phyloP scores from a whole-genome alignment of 371 early-diverging fungal genomes.

The Zopfochytrium polystomum region DNA sequence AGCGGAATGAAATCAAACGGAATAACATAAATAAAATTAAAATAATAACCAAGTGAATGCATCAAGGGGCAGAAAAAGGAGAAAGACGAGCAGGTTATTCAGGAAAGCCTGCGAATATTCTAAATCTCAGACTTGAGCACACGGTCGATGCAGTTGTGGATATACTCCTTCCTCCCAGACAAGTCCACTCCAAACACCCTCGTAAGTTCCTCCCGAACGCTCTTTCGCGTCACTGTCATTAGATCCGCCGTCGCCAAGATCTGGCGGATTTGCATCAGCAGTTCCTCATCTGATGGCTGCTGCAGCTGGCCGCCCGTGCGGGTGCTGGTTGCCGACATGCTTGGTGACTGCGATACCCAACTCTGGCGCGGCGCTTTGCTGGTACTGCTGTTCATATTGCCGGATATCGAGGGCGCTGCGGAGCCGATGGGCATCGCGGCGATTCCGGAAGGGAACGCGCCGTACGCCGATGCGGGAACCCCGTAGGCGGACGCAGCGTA shows the following conservation, averaged over 20 bases:
- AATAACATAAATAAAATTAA: too few species aligned
- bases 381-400: slow-evolving; percentile 3
- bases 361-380: neutral
- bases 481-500: slow-evolving; percentile 23
- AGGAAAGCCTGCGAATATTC: too few species aligned
- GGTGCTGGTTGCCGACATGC: too few species aligned
- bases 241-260: slow-evolving; percentile 65
- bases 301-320: too few species aligned
- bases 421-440: neutral
- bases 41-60: too few species aligned
- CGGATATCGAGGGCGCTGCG: too few species aligned
- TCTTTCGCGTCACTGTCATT: slow-evolving; percentile 55
- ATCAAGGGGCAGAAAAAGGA: too few species aligned
- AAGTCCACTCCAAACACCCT: slow-evolving; percentile 74
- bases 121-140: slow-evolving; percentile 57
- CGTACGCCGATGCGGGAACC: neutral
- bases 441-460: neutral
- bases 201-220: slow-evolving; percentile 76
- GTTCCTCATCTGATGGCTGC: slow-evolving; percentile 68
- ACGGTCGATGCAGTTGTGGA: slow-evolving; percentile 79
- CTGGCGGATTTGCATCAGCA: slow-evolving; percentile 75
- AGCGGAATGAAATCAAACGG: too few species aligned
- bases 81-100: too few species aligned
- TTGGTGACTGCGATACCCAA: too few species aligned
- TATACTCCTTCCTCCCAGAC: slow-evolving; percentile 71